Evolutionary conservation across 2,329 filamentous ascomycete species (phyloP), one percentile per base, ranked within the genome.

Genomic region (Venturia oleaginea): DNA sequence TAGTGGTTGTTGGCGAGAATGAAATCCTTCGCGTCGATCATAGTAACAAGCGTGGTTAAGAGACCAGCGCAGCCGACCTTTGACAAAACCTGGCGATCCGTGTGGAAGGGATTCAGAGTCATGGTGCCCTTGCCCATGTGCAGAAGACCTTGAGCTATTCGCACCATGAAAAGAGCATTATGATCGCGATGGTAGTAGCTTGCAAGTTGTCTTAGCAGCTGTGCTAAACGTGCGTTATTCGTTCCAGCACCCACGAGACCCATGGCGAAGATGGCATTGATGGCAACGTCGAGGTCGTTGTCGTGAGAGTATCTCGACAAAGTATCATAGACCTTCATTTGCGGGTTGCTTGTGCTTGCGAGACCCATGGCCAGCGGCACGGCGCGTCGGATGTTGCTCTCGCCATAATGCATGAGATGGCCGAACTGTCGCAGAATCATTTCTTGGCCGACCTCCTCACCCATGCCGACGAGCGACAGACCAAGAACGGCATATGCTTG

Each of bases 301-400:
- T 99, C 94, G 83, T 99, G 94, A 68, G 90, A 95, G 83, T 99
- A 99, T 73, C 94, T 84, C 62, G 94, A 99, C 13, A 99, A 82
- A 0, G 94, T 99, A 76, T 99, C 94, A 80, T 99, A 99, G 59
- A 99, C 90, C 83, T 97, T 99, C 93, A 99, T 99, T 76, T 99
- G 95, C 13, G 94, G 94, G 79, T 99, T 99, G 79, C 92, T 97
- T 15, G 95, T 91, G 78, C 91, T 96, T 73, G 99, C 88, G 64
- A 99, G 84, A 72, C 92, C 95, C 91, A 99, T 95, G 32, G 94
- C 94, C 64, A 99, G 83, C 42, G 94, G 94, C 37, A 99, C 94
- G 24, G 92, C 93, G 73, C 94, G 94, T 67, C 94, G 89, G 71
- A 99, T 99, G 75, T 99, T 97, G 73, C 92, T 84, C 76, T 97